Evolutionary conservation across 1,139 yeast genomes (phyloP), one percentile per base, ranked within the genome.

Genomic region (Pneumocystis wakefieldiae): DNA sequence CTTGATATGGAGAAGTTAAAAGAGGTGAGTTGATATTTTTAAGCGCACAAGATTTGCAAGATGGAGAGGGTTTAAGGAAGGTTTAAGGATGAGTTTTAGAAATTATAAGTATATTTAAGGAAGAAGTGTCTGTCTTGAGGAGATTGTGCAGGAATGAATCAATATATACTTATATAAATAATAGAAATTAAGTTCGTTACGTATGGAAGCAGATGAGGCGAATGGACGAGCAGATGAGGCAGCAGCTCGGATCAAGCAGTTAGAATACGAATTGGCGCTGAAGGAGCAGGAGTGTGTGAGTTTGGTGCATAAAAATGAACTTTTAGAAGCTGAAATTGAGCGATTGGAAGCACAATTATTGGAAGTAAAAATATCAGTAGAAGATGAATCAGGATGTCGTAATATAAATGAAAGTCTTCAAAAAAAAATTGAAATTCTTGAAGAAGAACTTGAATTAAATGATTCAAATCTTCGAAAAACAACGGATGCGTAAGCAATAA

Each of bases 251-350:
- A 84, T 87, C 78, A 92, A 91, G 81, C 86, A 82, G 73, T 81
- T 91, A 75, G 97, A 92, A 77, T 96, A 90, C 77, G 96, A 90
- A 73, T 81, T 82, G 74, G 80, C 87, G 70, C 92, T 88, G 71
- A 91, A 91, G 79, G 98, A 92, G 75, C 92, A 94, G 80, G 95
- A 88, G 76, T 89, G 92, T 75, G 90, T 89, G 74, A 83, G 97
- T 5, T 83, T 92, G 75, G 85, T 92, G 68, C 90, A 95, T 79
- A 91, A 89, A 80, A 92, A 91, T 78, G 86, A 87, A 71, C 84
- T 86, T 64, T 82, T 94, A 73, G 99, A 92, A 77, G 86, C 84
- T 68, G 91, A 89, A 74, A 89, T 91, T 68, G 97, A 90, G 73
- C 87, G 87, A 74, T 81, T 90, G 73, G 98, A 92, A 77, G 73